Evolutionary conservation across 495 filamentous ascomycete genomes (phyloP), one percentile per base, ranked within the genome.

Genomic region (Podospora pseudoanserina): DNA sequence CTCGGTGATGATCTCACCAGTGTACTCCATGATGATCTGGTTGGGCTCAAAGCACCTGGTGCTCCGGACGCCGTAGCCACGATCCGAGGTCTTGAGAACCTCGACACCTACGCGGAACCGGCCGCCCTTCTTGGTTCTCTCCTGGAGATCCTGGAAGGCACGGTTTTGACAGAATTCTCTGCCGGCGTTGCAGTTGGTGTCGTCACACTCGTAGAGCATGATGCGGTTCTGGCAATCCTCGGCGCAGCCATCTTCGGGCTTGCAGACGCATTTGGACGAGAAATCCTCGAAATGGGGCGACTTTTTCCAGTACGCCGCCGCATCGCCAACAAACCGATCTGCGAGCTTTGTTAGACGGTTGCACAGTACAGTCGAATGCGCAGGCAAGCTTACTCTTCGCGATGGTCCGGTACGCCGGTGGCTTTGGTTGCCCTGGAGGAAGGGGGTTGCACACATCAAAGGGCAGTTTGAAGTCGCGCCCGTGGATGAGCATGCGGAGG

Each of bases 21-120:
- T 92, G 75, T 99, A 99, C 75, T 99, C 95, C 78, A 97, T 92
- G 73, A 99, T 97, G 76, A 99, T 96, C 81, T 98, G 93, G 73
- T 93, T 88, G 0, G 94, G 86, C 54, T 90, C 86, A 73, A 97
- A 99, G 65, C 87, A 89, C 55, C 95, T 89, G 76, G 94, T 96
- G 71, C 89, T 91, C 64, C 95, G 89, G 23, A 99, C 91, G 57
- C 95, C 95, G 77, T 92, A 96, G 30, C 95, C 95, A 62, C 92
- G 88, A 80, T 97, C 93, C 18, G 73, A 70, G 9, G 96, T 98
- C 80, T 97, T 93, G 79, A 95, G 86, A 32, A 97, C 93, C 75
- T 99, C 95, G 27, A 99, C 94, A 44, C 95, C 95, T 60, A 94
- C 87, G 68, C 93, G 90, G 72, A 91, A 99, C 73, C 90, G 91